These are phyloP conservation scores for Pleurotus ostreatus DNA, from an alignment of 768 basidiomycete species.

Conservation along the genomic window DNA sequence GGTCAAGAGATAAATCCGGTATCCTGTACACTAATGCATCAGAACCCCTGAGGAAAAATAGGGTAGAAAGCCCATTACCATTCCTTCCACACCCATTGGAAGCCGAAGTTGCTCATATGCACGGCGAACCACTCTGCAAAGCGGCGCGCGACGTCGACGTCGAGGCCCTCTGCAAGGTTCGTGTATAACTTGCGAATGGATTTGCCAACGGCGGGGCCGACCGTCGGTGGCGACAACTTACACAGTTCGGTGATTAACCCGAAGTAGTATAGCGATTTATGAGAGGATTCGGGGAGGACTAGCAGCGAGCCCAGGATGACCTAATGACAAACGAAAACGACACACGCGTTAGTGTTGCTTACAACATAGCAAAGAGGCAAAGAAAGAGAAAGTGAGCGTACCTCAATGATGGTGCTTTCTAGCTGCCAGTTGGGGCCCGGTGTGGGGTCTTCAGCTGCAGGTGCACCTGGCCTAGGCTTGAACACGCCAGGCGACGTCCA, in stretches of 20 bases:
- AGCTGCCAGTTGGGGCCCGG: slow-evolving; percentile 78
- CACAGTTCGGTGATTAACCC: slow-evolving; percentile 90
- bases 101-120: slow-evolving; percentile 97
- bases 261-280: slow-evolving; percentile 83
- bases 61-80: slow-evolving; percentile 48
- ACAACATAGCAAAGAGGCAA: background rate
- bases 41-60: too few species aligned
- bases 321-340: slow-evolving; percentile 27
- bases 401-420: slow-evolving; percentile 87
- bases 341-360: background rate
- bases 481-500: slow-evolving; percentile 85
- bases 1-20: slow-evolving; percentile 69
- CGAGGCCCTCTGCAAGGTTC: slow-evolving; percentile 78
- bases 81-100: slow-evolving; percentile 99
- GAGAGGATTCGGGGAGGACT: slow-evolving; percentile 70
- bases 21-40: slow-evolving; percentile 49
- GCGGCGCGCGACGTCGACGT: slow-evolving; percentile 75
- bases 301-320: slow-evolving; percentile 72
- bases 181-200: slow-evolving; percentile 85
- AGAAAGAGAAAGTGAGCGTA: slow-evolving; percentile 22
- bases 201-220: slow-evolving; percentile 95
- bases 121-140: slow-evolving; percentile 94
- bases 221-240: slow-evolving; percentile 87
- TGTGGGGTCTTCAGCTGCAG: slow-evolving; percentile 43
- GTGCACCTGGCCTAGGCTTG: slow-evolving; percentile 68